These are phyloP conservation scores for Cyclotella sp. DNA, from an alignment of 108 stramenopile species.

Conservation along the genomic window DNA sequence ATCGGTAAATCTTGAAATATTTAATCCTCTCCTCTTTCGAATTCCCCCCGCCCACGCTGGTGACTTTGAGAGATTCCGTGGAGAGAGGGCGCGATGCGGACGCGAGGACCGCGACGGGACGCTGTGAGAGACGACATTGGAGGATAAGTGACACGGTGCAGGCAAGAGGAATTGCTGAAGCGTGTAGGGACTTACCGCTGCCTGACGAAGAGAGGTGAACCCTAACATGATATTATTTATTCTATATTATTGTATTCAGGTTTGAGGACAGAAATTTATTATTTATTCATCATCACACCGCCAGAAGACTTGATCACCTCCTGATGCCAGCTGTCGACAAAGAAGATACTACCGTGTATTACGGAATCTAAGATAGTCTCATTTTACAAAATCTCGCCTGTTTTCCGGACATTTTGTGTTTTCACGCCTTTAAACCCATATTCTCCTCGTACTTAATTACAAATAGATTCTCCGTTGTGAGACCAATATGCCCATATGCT, in stretches of 20 bases:
- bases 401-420: no score
- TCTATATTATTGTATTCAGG: no score
- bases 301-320: no score
- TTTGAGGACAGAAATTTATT: no score
- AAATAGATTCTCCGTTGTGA: no score
- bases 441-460: no score
- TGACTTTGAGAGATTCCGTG: constrained; percentile 61
- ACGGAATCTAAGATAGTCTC: background rate
- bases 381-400: no score
- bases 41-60: constrained; percentile 10
- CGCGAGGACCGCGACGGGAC: background rate
- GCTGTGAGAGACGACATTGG: background rate
- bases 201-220: background rate
- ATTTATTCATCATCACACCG: no score
- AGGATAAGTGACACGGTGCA: background rate
- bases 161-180: background rate
- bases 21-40: constrained; percentile 77
- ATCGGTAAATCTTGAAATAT: constrained; percentile 97
- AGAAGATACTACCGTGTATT: no score
- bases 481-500: no score
- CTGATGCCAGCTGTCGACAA: background rate
- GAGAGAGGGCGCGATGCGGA: constrained; percentile 24
- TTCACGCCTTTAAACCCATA: no score
- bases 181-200: background rate
- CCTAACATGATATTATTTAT: constrained; percentile 6